A percentile compares a stretch with the other conserved stretches of the same genome.
These are phyloP conservation scores for Talaromyces sp. DNA, from an alignment of 2,329 filamentous ascomycete genomes.

Conservation along the genomic window DNA sequence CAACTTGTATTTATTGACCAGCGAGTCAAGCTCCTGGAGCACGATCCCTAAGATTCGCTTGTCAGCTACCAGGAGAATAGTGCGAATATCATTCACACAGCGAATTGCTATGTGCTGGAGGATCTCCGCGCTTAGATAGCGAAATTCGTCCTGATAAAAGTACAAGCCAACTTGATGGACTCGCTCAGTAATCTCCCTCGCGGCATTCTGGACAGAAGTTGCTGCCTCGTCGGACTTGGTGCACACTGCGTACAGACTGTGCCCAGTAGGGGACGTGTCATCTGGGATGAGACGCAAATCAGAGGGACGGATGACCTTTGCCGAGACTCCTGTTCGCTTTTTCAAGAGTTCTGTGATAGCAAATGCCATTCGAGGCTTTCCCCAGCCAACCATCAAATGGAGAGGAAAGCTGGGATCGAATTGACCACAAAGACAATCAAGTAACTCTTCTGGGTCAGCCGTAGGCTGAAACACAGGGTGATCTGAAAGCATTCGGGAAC, in stretches of 20 bases:
- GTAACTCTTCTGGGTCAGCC: conserved; percentile 11
- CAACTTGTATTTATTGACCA: not conserved
- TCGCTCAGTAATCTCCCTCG: not conserved
- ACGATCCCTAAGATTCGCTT: conserved; percentile 30
- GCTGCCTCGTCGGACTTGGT: not conserved
- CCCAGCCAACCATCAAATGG: conserved; percentile 35
- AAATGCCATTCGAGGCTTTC: conserved; percentile 19
- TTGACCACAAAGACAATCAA: conserved; percentile 25
- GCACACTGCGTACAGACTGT: conserved; percentile 26
- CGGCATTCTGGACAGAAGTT: not conserved
- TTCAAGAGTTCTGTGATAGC: conserved; percentile 14
- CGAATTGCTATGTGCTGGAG: conserved; percentile 17
- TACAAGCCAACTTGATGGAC: conserved; percentile 15
- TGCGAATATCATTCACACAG: conserved; percentile 28
- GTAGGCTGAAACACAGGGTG: not conserved
- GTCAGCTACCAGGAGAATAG: conserved; percentile 24
- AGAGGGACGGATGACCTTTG: conserved; percentile 30
- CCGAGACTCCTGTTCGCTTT: conserved; percentile 27
- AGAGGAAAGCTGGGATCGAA: conserved; percentile 27
- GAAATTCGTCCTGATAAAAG: conserved; percentile 24
- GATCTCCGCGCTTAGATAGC: conserved; percentile 17
- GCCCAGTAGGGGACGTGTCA: conserved; percentile 16
- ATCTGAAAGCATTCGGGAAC: not conserved
- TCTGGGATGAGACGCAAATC: conserved; percentile 30
- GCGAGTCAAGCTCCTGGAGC: conserved; percentile 14